Evolutionary conservation across 257 asterid genomes (phyloP).

Genomic region (Nemophila menziesii): DNA sequence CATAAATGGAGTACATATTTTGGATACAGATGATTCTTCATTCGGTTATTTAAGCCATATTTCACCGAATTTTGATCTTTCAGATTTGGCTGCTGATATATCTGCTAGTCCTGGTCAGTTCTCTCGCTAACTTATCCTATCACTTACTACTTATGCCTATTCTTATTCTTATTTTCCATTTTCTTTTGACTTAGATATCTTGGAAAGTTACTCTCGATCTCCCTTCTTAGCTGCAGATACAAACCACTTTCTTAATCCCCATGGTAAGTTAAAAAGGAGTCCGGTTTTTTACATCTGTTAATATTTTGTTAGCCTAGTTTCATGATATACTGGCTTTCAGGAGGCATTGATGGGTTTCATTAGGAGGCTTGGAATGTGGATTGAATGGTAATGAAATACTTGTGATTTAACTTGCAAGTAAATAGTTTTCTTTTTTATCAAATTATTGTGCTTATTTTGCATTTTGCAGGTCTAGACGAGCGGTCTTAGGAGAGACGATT

Average conservation of each 20-base stretch:
- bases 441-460: neutral
- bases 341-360: conserved; percentile 42
- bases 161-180: conserved; percentile 1
- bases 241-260: conserved; percentile 45
- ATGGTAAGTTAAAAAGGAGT: conserved; percentile 24
- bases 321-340: conserved; percentile 23
- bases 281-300: neutral
- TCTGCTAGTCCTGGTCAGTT: conserved; percentile 36
- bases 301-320: conserved; percentile 1
- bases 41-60: conserved; percentile 49
- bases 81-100: conserved; percentile 48
- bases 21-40: conserved; percentile 50
- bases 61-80: conserved; percentile 35
- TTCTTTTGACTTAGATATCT: conserved; percentile 35
- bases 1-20: conserved; percentile 34
- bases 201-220: conserved; percentile 53
- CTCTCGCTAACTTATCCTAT: conserved; percentile 22
- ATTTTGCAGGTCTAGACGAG: neutral
- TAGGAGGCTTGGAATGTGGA: conserved; percentile 36
- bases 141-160: neutral
- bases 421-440: neutral
- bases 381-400: conserved; percentile 8
- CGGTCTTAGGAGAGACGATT: neutral
- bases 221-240: conserved; percentile 39
- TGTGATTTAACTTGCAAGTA: neutral